Conservation (phyloP, 805 yeast species). For the Candida oleophila region DNA sequence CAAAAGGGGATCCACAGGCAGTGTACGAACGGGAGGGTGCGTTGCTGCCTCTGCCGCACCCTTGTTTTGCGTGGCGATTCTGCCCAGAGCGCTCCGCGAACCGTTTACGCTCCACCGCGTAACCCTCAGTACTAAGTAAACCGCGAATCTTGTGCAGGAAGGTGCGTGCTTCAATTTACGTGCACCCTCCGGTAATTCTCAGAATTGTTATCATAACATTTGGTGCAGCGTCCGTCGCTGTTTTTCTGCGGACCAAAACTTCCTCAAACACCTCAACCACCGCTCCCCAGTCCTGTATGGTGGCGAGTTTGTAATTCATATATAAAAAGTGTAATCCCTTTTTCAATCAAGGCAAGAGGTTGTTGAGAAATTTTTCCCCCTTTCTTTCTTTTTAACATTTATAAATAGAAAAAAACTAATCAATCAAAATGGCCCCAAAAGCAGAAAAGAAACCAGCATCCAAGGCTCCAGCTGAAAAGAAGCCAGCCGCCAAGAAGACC, state of each 20-base stretch:
- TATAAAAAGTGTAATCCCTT: conserved; percentile 3
- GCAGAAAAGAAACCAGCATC: conserved; percentile 41
- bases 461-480: conserved; percentile 40
- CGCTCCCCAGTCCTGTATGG: conserved; percentile 2
- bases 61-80: background rate
- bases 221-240: background rate
- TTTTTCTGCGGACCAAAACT: background rate
- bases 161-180: background rate
- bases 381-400: background rate
- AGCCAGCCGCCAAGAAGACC: conserved; percentile 38
- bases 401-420: background rate
- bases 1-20: background rate
- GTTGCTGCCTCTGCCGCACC: background rate
- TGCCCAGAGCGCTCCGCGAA: background rate
- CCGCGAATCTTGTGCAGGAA: conserved; percentile 2
- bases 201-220: conserved; percentile 4
- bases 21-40: background rate
- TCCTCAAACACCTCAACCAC: background rate
- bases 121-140: conserved; percentile 1
- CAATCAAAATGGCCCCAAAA: conserved; percentile 32
- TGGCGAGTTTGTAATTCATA: conserved; percentile 4
- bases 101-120: conserved; percentile 2
- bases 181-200: conserved; percentile 1
- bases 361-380: conserved; percentile 1
- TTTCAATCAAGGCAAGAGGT: background rate